phyloP scores from a whole-genome alignment of 768 basidiomycete species.

The Russula lepida region DNA sequence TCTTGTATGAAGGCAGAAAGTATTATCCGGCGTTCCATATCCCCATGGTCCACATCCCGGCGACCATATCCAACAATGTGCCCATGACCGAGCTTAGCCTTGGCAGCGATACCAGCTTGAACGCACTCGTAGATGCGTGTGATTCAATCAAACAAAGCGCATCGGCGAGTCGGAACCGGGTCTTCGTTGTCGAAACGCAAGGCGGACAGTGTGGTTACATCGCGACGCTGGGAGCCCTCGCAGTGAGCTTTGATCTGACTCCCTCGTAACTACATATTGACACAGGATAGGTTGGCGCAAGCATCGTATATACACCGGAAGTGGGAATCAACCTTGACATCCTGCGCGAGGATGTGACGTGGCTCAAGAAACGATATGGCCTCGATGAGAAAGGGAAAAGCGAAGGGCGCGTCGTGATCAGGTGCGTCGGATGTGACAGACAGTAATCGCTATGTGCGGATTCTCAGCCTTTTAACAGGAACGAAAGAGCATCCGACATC shows the following conservation, averaged over 20 bases:
- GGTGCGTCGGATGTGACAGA: constrained; percentile 40
- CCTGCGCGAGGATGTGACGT: constrained; percentile 77
- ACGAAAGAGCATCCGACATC: constrained; percentile 76
- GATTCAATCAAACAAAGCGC: constrained; percentile 99
- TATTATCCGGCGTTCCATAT: constrained; percentile 90
- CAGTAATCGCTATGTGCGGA: not conserved
- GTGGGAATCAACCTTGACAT: constrained; percentile 75
- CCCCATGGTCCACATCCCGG: constrained; percentile 92
- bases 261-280: not conserved
- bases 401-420: constrained; percentile 89
- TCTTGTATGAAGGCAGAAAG: constrained; percentile 71
- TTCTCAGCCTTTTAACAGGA: constrained; percentile 40
- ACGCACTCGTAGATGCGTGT: constrained; percentile 94
- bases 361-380: constrained; percentile 75
- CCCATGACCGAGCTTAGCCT: constrained; percentile 94
- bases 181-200: constrained; percentile 97
- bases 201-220: constrained; percentile 96
- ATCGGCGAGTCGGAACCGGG: constrained; percentile 88
- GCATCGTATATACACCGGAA: constrained; percentile 91
- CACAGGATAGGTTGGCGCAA: constrained; percentile 70
- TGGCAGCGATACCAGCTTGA: constrained; percentile 95
- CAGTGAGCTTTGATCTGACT: constrained; percentile 45
- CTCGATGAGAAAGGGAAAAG: constrained; percentile 83
- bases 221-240: constrained; percentile 90
- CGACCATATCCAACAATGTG: constrained; percentile 97